Conservation (phyloP, 2,329 filamentous ascomycete genomes). For the Hymenoscyphus linearis region DNA sequence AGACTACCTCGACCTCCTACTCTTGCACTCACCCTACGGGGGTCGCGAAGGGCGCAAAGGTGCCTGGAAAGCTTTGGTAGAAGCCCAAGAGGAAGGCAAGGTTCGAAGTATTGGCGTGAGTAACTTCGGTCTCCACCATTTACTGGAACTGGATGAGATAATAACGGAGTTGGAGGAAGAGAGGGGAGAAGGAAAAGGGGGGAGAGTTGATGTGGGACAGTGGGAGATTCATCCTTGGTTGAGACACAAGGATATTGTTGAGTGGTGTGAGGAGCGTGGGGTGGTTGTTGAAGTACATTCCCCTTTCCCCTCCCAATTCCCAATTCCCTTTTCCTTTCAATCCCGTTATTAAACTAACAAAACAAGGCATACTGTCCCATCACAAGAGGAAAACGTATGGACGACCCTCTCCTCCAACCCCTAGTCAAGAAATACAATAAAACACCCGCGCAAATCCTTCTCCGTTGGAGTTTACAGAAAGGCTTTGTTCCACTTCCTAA, state of each 20-base stretch:
- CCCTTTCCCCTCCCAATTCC: not conserved
- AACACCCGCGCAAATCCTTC: constrained; percentile 68
- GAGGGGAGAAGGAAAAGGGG: constrained; percentile 58
- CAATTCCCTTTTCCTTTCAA: not conserved
- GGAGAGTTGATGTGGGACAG: constrained; percentile 76
- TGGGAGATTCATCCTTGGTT: constrained; percentile 91
- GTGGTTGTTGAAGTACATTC: constrained; percentile 54
- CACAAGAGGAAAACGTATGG: constrained; percentile 63
- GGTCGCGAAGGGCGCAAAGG: constrained; percentile 51
- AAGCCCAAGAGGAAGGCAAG: constrained; percentile 56
- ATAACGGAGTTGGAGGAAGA: constrained; percentile 57
- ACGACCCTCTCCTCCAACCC: constrained; percentile 58
- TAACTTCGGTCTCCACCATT: constrained; percentile 60
- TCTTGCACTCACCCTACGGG: constrained; percentile 58
- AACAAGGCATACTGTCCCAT: constrained; percentile 47
- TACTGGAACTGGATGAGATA: constrained; percentile 54
- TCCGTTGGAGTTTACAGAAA: constrained; percentile 80
- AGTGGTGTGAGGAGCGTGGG: constrained; percentile 64
- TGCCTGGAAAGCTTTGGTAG: constrained; percentile 59
- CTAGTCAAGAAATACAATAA: constrained; percentile 69
- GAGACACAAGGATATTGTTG: constrained; percentile 68
- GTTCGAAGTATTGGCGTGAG: constrained; percentile 58
- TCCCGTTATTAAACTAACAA: not conserved
- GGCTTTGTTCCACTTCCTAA: constrained; percentile 69
- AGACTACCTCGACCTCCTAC: constrained; percentile 62